These are phyloP conservation scores for Abelmoschus esculentus DNA, from an alignment of 345 rosid species.

Conservation along the genomic window DNA sequence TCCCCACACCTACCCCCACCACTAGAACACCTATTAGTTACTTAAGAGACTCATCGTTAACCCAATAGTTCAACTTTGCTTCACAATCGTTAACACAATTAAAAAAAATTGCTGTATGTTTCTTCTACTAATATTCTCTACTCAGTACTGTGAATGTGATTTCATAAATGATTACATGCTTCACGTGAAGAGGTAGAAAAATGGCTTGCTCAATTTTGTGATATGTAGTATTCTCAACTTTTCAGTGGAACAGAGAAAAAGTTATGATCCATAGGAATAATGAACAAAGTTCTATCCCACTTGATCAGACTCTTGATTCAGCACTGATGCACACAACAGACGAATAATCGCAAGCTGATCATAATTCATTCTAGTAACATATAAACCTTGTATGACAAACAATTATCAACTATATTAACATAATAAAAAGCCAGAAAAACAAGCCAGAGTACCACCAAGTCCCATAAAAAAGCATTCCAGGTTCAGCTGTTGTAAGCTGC, in stretches of 20 bases:
- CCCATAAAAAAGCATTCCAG: neutral
- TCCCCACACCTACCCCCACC: no score
- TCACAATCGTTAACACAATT: no score
- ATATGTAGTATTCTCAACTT: neutral
- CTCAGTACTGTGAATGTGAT: neutral
- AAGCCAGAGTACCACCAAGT: neutral
- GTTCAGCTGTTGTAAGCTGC: neutral
- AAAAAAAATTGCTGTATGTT: neutral
- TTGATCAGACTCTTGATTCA: neutral
- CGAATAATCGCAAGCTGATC: neutral
- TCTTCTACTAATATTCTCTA: neutral
- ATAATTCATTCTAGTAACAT: neutral
- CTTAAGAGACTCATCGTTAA: slow-evolving; percentile 5
- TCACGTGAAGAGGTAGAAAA: neutral
- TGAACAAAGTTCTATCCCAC: neutral
- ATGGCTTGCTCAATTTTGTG: neutral
- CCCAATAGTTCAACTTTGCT: no score
- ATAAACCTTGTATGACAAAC: neutral
- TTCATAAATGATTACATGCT: neutral
- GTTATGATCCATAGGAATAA: neutral
- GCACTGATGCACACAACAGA: neutral
- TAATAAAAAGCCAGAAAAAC: neutral
- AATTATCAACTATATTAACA: neutral
- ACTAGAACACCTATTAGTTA: neutral
- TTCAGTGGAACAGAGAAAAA: neutral